These are phyloP conservation scores for Phytophthora citricola DNA, from an alignment of 352 stramenopile genomes.

Conservation along the genomic window DNA sequence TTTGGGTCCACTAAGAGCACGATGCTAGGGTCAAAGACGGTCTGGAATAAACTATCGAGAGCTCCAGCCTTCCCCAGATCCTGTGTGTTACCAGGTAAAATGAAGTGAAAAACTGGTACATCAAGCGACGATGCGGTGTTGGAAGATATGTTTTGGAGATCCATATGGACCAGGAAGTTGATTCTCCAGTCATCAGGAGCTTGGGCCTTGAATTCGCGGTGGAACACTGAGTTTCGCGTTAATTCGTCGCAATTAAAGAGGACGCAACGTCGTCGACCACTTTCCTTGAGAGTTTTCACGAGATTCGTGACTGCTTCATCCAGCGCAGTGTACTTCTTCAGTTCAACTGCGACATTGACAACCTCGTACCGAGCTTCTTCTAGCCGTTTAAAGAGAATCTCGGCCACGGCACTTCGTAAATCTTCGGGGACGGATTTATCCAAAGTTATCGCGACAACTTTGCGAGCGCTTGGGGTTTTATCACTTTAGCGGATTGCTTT, in stretches of 20 bases:
- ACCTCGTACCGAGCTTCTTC: conserved; percentile 36
- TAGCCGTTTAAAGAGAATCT: conserved; percentile 15
- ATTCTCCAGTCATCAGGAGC: conserved; percentile 27
- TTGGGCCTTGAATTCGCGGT: conserved; percentile 22
- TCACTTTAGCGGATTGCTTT: not conserved
- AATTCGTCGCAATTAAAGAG: conserved; percentile 36
- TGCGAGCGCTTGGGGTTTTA: not conserved
- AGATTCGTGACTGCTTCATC: conserved; percentile 16
- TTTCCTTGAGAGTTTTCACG: conserved; percentile 19
- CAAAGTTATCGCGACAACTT: conserved; percentile 33
- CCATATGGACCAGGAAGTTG: conserved; percentile 31
- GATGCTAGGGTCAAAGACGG: conserved; percentile 44
- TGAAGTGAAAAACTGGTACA: conserved; percentile 22
- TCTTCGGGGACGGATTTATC: conserved; percentile 4
- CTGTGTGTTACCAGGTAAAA: conserved; percentile 6
- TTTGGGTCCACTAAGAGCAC: conserved; percentile 38
- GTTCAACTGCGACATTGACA: conserved; percentile 35
- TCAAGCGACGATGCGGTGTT: conserved; percentile 1
- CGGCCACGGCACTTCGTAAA: conserved; percentile 11
- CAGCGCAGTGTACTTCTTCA: conserved; percentile 8
- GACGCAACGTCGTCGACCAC: conserved; percentile 35
- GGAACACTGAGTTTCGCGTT: conserved; percentile 15
- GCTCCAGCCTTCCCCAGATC: not conserved
- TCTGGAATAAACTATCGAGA: conserved; percentile 34
- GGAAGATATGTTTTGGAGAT: not conserved